phyloP scores from a whole-genome alignment of 106 monocot species.

The Allium fistulosum region DNA sequence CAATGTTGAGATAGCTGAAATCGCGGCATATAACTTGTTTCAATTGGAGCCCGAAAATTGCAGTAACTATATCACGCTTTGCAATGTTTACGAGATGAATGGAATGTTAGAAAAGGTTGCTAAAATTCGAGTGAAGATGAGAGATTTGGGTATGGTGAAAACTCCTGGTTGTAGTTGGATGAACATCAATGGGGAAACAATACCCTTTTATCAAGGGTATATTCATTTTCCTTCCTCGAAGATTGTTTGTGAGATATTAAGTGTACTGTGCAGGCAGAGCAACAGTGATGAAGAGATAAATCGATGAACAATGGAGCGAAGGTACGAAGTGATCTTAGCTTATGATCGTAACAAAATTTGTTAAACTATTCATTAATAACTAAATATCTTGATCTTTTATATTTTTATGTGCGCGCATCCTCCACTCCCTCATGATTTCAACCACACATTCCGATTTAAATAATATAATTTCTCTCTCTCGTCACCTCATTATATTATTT shows the following conservation, averaged over 20 bases:
- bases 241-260: not conserved
- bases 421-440: too few relatives aligned
- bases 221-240: not conserved
- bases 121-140: constrained; percentile 43
- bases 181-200: constrained; percentile 23
- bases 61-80: constrained; percentile 55
- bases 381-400: too few relatives aligned
- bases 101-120: constrained; percentile 16
- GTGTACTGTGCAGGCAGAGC: not conserved
- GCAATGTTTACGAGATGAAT: constrained; percentile 43
- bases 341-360: too few relatives aligned
- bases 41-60: constrained; percentile 36
- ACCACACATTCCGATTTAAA: too few relatives aligned
- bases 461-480: too few relatives aligned
- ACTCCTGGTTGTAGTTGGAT: constrained; percentile 59
- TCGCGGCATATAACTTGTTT: constrained; percentile 46
- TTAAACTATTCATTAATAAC: too few relatives aligned
- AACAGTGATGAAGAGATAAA: too few relatives aligned
- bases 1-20: constrained; percentile 44
- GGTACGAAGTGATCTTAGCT: too few relatives aligned
- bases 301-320: too few relatives aligned
- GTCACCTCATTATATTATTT: too few relatives aligned
- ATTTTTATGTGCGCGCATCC: too few relatives aligned
- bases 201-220: constrained; percentile 43
- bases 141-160: constrained; percentile 32